phyloP scores from a whole-genome alignment of 192 early-diverging fungal species.

The Ramicandelaber brevisporus region DNA sequence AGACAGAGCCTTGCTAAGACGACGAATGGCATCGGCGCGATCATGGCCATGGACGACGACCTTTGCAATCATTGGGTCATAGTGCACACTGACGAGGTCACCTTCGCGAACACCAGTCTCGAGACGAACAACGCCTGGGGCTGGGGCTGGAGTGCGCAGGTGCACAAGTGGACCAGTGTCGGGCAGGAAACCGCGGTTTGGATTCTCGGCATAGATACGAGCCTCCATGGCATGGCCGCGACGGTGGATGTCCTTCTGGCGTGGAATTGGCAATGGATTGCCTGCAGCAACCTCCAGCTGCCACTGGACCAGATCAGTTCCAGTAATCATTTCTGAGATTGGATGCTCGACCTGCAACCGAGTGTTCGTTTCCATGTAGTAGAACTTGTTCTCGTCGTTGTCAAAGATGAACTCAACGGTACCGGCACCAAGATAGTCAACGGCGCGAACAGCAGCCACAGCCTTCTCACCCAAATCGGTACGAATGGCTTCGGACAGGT shows the following conservation, averaged over 20 bases:
- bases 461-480: conserved; percentile 57
- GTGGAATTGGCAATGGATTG: conserved; percentile 41
- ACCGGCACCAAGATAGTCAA: conserved; percentile 80
- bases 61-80: conserved; percentile 93
- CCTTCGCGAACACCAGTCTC: conserved; percentile 86
- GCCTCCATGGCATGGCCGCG: conserved; percentile 91
- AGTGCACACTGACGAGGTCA: conserved; percentile 76
- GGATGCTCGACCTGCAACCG: conserved; percentile 89
- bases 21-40: conserved; percentile 56
- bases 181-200: conserved; percentile 64
- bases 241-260: conserved; percentile 39
- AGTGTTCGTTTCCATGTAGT: conserved; percentile 98
- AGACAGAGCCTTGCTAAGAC: conserved; percentile 50
- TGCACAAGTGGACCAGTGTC: conserved; percentile 75
- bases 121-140: conserved; percentile 30
- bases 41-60: conserved; percentile 63
- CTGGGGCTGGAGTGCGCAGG: conserved; percentile 36
- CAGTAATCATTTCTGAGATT: conserved; percentile 86
- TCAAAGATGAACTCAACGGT: conserved; percentile 97
- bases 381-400: conserved; percentile 60
- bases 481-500: conserved; percentile 43
- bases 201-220: conserved; percentile 93
- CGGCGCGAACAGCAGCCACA: conserved; percentile 77
- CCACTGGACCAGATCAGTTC: conserved; percentile 84
- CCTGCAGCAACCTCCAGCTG: conserved; percentile 86